phyloP scores from a whole-genome alignment of 1,284 basidiomycete genomes.

The Sphagnurus paluster region DNA sequence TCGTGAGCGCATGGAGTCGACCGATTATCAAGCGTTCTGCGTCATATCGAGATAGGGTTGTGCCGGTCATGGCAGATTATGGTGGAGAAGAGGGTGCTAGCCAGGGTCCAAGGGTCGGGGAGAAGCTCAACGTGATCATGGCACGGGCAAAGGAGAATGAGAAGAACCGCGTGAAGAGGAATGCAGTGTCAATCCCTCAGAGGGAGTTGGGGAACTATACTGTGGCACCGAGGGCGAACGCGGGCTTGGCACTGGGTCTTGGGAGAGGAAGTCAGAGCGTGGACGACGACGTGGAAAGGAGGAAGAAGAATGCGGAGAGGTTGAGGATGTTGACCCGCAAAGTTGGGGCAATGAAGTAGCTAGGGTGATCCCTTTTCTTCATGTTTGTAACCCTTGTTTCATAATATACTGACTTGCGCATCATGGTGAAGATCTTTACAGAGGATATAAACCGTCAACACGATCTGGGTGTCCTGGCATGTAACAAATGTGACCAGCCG shows the following conservation, averaged over 20 bases:
- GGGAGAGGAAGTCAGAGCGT: slow-evolving; percentile 50
- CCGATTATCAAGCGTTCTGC: slow-evolving; percentile 92
- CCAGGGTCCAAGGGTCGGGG: slow-evolving; percentile 32
- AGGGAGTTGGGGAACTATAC: slow-evolving; percentile 71
- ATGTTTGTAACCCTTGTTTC: not conserved
- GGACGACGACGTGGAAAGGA: slow-evolving; percentile 67
- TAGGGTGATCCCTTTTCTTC: slow-evolving; percentile 25
- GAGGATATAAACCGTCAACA: no score
- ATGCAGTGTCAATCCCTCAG: slow-evolving; percentile 77
- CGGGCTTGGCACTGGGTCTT: slow-evolving; percentile 41
- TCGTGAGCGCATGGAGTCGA: slow-evolving; percentile 89
- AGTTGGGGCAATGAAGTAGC: not conserved
- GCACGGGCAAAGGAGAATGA: slow-evolving; percentile 69
- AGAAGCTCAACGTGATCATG: slow-evolving; percentile 69
- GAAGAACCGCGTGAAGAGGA: slow-evolving; percentile 66
- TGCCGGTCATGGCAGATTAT: slow-evolving; percentile 42
- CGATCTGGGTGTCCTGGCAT: no score
- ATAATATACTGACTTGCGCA: no score
- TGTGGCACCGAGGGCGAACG: slow-evolving; percentile 62
- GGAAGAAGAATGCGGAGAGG: slow-evolving; percentile 71
- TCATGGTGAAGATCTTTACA: no score
- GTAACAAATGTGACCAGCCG: no score
- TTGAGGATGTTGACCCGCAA: slow-evolving; percentile 35
- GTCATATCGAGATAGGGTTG: slow-evolving; percentile 75
- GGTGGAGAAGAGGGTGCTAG: slow-evolving; percentile 38